Evolutionary conservation across 2,329 filamentous ascomycete genomes (phyloP), one percentile per base, ranked within the genome.

Genomic region (Endoconidiophora laricicola): DNA sequence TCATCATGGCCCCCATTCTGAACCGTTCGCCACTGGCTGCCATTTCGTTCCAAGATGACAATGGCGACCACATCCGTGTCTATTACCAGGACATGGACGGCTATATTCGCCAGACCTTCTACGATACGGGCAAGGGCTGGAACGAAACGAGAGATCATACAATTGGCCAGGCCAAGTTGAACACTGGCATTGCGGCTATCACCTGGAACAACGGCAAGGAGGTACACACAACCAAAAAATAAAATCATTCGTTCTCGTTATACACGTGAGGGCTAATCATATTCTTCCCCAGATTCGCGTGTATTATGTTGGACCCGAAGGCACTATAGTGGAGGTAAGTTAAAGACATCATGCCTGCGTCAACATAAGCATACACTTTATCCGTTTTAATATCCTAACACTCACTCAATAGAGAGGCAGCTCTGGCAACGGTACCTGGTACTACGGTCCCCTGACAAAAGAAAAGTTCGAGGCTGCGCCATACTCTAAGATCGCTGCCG

Each of bases 201-300:
- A 53, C 51, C 18, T 53, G 51, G 51, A 53, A 53, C 47, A 53
- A 53, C 43, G 51, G 51, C 26, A 53, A 53, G 22, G 51, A 53
- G 44, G 51, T 53, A 33, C 22, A 16, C 37, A 1, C 12, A 33
- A 9, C 26, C 12, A 10, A 10, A 33, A 33, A 29, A 29, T 14
- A 10, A 7, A 44, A 14, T 7, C 9, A 44, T 6, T 10, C 6
- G 26, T 10, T 33, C 7, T 33, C 3, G 12, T 10, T 33, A 10
- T 33, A 3, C 26, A 33, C 4, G 7, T 2, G 4, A 22, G 6
- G 33, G 18, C 14, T 37, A 14, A 18, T 18, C 22, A 38, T 36
- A 44, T 22, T 16, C 10, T 22, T 20, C 18, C 42, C 12, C 14
- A 53, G 51, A 53, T 53, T n/a, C 51, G 51, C 12, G 51, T 53